phyloP scores from a whole-genome alignment of 2,329 filamentous ascomycete species.

The Teratosphaeria viscida region DNA sequence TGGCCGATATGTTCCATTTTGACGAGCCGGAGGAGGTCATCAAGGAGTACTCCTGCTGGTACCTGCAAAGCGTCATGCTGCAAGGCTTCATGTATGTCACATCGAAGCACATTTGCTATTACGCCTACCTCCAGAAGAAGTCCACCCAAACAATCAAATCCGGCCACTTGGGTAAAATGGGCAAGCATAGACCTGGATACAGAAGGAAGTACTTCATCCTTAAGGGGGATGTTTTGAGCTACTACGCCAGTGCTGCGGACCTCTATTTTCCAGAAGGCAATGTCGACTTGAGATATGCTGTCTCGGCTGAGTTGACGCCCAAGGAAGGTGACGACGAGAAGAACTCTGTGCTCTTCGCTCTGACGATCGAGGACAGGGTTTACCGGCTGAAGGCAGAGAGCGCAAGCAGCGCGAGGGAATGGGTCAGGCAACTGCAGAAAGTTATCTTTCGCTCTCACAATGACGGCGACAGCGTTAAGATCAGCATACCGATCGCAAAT shows the following conservation, averaged over 20 bases:
- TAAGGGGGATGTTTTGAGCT: slow-evolving; percentile 84
- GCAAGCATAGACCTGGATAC: slow-evolving; percentile 77
- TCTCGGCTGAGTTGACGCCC: slow-evolving; percentile 59
- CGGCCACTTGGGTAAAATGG: slow-evolving; percentile 78
- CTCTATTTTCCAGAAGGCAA: slow-evolving; percentile 86
- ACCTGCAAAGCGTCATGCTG: slow-evolving; percentile 80
- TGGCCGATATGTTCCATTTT: slow-evolving; percentile 64
- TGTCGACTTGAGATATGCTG: slow-evolving; percentile 84
- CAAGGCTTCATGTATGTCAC: slow-evolving; percentile 97
- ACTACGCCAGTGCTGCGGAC: slow-evolving; percentile 73
- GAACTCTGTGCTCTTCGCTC: slow-evolving; percentile 65
- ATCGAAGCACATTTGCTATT: slow-evolving; percentile 86
- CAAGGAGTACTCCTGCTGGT: slow-evolving; percentile 86
- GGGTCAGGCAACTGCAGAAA: slow-evolving; percentile 87
- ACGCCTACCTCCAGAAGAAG: slow-evolving; percentile 93
- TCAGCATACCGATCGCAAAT: slow-evolving; percentile 78
- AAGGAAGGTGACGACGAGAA: slow-evolving; percentile 38
- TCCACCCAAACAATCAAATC: slow-evolving; percentile 70
- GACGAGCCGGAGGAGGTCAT: slow-evolving; percentile 74
- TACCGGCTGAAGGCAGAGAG: slow-evolving; percentile 89
- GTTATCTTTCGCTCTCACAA: slow-evolving; percentile 95
- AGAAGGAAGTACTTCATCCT: slow-evolving; percentile 87
- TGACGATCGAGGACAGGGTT: slow-evolving; percentile 70
- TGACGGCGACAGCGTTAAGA: slow-evolving; percentile 93
- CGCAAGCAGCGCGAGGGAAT: slow-evolving; percentile 78